Conservation (phyloP, 768 basidiomycete species). For the Tylopilus intermedius region DNA sequence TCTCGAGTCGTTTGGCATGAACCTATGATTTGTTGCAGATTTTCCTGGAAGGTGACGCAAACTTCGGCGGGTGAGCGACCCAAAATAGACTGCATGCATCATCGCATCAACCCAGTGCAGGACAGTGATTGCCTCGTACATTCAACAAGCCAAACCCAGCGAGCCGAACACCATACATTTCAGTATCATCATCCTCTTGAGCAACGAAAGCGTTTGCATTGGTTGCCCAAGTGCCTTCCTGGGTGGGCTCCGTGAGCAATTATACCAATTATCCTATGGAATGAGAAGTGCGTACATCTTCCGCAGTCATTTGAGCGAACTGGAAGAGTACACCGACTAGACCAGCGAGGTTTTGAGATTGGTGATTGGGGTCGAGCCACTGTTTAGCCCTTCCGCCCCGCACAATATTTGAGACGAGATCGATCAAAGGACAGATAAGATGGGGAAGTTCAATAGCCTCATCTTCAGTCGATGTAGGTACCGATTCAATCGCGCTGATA, state of each 20-base stretch:
- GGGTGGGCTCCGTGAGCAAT: slow-evolving; percentile 1
- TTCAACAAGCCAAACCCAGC: slow-evolving; percentile 80
- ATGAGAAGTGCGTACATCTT: slow-evolving; percentile 57
- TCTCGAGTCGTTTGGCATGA: slow-evolving; percentile 54
- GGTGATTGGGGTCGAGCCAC: slow-evolving; percentile 48
- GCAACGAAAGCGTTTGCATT: slow-evolving; percentile 91
- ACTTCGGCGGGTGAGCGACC: slow-evolving; percentile 50
- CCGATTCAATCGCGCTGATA: slow-evolving; percentile 47
- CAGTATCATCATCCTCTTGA: slow-evolving; percentile 90
- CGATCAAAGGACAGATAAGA: slow-evolving; percentile 73
- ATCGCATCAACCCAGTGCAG: slow-evolving; percentile 1
- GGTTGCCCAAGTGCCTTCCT: slow-evolving; percentile 90
- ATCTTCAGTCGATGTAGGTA: slow-evolving; percentile 69
- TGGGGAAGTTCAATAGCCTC: slow-evolving; percentile 71
- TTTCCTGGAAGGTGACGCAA: slow-evolving; percentile 47
- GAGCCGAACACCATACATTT: slow-evolving; percentile 74
- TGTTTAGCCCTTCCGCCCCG: slow-evolving; percentile 60
- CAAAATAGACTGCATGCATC: slow-evolving; percentile 46
- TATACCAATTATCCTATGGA: not conserved
- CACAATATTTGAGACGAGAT: slow-evolving; percentile 66
- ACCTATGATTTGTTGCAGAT: slow-evolving; percentile 50
- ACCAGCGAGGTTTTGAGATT: slow-evolving; percentile 37
- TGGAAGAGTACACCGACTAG: slow-evolving; percentile 56
- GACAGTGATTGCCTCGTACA: slow-evolving; percentile 37
- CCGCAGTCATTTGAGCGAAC: slow-evolving; percentile 82